A percentile compares a stretch with the other conserved stretches of the same genome.
Conservation (phyloP, 2,329 filamentous ascomycete species). For the Aureobasidium sp. region DNA sequence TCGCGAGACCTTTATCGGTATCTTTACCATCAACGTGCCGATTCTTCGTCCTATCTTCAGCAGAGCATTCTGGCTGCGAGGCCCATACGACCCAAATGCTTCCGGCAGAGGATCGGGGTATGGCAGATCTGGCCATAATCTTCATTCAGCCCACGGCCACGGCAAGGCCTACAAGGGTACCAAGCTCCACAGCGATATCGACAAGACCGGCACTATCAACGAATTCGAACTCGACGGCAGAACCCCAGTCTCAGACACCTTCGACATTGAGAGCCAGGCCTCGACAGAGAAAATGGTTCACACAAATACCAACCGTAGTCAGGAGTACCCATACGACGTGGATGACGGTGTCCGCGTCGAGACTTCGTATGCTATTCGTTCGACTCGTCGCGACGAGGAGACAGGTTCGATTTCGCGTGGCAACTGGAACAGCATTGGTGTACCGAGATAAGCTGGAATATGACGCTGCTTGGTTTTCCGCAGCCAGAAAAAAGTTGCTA, state of each 20-base stretch:
- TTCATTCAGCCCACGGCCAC: neutral
- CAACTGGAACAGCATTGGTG: constrained; percentile 1
- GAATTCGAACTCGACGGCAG: neutral
- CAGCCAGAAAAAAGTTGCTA: neutral
- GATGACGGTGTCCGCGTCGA: neutral
- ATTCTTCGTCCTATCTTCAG: constrained; percentile 29
- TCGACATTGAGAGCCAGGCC: neutral
- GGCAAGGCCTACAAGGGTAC: neutral
- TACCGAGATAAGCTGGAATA: neutral
- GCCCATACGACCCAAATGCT: constrained; percentile 15
- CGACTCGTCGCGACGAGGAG: constrained; percentile 4
- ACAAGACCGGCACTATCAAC: neutral
- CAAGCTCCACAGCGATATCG: neutral
- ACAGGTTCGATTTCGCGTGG: neutral
- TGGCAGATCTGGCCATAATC: neutral
- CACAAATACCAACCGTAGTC: neutral
- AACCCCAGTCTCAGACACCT: neutral
- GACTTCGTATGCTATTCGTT: constrained; percentile 3
- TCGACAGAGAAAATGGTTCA: constrained; percentile 7
- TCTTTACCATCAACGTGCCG: constrained; percentile 32
- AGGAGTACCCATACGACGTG: neutral
- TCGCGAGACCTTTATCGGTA: constrained; percentile 32
- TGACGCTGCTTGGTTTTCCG: neutral
- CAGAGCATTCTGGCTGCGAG: constrained; percentile 26
- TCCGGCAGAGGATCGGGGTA: neutral